Percentiles rank a stretch among this genome's conserved stretches.
These are phyloP conservation scores for Ramalina peruviana DNA, from an alignment of 495 filamentous ascomycete genomes.

Conservation along the genomic window DNA sequence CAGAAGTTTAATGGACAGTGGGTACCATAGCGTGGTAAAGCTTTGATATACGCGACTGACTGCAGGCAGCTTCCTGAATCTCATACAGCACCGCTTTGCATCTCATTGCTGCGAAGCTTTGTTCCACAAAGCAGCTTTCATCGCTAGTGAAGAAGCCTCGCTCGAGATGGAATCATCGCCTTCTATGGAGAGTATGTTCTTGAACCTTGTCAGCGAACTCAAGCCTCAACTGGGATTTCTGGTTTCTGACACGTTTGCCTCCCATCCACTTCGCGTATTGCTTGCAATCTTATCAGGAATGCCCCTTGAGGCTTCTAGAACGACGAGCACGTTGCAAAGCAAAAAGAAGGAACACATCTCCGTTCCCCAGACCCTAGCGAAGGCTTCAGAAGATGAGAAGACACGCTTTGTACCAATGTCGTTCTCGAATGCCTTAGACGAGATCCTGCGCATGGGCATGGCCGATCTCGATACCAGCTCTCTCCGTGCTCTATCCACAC, in stretches of 20 bases:
- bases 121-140: constrained; percentile 65
- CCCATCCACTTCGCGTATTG: constrained; percentile 75
- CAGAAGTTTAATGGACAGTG: constrained; percentile 69
- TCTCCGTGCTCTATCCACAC: constrained; percentile 66
- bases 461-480: constrained; percentile 55
- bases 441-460: constrained; percentile 62
- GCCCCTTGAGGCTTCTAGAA: constrained; percentile 49
- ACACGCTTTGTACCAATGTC: constrained; percentile 55
- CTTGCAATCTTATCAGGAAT: constrained; percentile 75
- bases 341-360: constrained; percentile 78
- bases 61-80: constrained; percentile 50
- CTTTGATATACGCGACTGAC: constrained; percentile 1
- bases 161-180: constrained; percentile 16
- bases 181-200: constrained; percentile 75
- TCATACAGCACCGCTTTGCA: constrained; percentile 89
- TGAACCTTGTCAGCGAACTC: constrained; percentile 68
- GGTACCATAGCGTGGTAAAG: constrained; percentile 1
- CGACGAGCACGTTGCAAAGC: constrained; percentile 60
- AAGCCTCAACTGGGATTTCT: constrained; percentile 71
- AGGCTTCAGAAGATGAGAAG: constrained; percentile 1
- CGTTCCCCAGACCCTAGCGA: constrained; percentile 24
- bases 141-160: constrained; percentile 52
- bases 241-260: constrained; percentile 78
- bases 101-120: constrained; percentile 93
- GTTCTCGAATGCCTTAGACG: constrained; percentile 60